Evolutionary conservation across 164 flowering plant genomes (phyloP).

Genomic region (Platanus orientalis): DNA sequence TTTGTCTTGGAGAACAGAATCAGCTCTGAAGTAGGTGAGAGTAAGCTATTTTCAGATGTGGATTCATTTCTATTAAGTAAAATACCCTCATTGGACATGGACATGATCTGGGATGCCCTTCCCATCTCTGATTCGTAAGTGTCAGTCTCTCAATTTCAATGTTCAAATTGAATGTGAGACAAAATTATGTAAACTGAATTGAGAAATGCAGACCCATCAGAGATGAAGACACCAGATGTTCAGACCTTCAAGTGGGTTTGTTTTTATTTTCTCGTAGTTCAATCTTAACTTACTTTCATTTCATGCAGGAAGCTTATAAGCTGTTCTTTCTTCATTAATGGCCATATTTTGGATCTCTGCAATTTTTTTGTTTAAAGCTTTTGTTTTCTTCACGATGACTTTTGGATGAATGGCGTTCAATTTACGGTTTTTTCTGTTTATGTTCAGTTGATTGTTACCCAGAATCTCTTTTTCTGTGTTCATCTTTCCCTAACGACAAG

Average conservation of each 20-base stretch:
- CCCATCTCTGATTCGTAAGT: slow-evolving; percentile 36
- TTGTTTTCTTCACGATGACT: not conserved
- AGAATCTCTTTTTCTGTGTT: not conserved
- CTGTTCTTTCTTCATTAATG: slow-evolving; percentile 1
- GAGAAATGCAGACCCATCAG: not conserved
- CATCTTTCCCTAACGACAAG: not conserved
- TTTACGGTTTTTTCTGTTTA: not conserved
- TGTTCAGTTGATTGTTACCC: not conserved
- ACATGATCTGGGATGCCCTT: slow-evolving; percentile 70
- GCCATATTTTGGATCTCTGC: slow-evolving; percentile 2
- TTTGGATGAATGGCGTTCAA: not conserved
- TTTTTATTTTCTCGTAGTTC: not conserved
- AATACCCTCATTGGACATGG: slow-evolving; percentile 84
- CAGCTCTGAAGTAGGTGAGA: slow-evolving; percentile 20
- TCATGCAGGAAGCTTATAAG: not conserved
- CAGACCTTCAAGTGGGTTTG: not conserved
- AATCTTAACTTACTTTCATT: not conserved
- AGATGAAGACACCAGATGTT: not conserved
- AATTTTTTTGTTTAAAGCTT: no score
- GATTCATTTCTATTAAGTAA: slow-evolving; percentile 60
- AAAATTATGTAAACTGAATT: not conserved
- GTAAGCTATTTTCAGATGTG: slow-evolving; percentile 22
- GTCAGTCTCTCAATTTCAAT: not conserved
- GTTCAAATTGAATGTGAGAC: not conserved
- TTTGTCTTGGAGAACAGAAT: slow-evolving; percentile 25